phyloP scores from a whole-genome alignment of 768 basidiomycete species.

The Tephrocybe sp. region DNA sequence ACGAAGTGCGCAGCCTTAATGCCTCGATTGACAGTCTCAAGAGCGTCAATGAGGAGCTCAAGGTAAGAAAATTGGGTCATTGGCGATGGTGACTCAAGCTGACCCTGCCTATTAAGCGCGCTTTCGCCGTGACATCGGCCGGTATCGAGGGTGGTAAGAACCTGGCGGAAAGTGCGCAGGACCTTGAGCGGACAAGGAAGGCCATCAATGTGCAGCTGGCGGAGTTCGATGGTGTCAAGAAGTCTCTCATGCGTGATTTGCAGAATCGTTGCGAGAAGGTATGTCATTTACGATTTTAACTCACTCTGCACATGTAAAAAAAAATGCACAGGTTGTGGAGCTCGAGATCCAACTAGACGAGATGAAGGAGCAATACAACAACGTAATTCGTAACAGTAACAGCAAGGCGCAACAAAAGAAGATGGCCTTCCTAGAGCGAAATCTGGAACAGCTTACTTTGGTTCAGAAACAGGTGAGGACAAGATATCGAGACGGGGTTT shows the following conservation, averaged over 20 bases:
- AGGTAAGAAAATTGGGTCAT: slow-evolving; percentile 50
- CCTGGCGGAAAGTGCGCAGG: slow-evolving; percentile 94
- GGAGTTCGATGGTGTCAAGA: slow-evolving; percentile 98
- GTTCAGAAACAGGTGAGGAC: slow-evolving; percentile 90
- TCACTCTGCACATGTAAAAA: slow-evolving; percentile 18
- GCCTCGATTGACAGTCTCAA: slow-evolving; percentile 90
- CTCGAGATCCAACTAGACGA: slow-evolving; percentile 98
- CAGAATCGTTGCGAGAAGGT: slow-evolving; percentile 99
- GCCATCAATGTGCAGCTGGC: slow-evolving; percentile 97
- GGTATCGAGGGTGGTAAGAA: slow-evolving; percentile 97
- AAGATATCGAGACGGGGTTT: neutral
- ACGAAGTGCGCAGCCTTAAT: slow-evolving; percentile 83
- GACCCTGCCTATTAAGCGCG: slow-evolving; percentile 58
- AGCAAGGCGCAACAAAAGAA: slow-evolving; percentile 99
- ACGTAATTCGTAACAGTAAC: slow-evolving; percentile 97
- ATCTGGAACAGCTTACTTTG: slow-evolving; percentile 89
- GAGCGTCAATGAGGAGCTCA: slow-evolving; percentile 96
- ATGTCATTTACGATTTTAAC: slow-evolving; percentile 15
- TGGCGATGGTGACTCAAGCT: slow-evolving; percentile 5
- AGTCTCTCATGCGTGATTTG: slow-evolving; percentile 96
- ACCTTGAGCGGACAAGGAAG: slow-evolving; percentile 94
- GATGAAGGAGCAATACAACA: slow-evolving; percentile 98
- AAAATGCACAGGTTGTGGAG: slow-evolving; percentile 79
- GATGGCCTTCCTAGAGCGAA: slow-evolving; percentile 97
- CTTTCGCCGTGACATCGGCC: slow-evolving; percentile 94